Conservation (phyloP, 1,139 yeast genomes). For the Waltiozyma sp. region DNA sequence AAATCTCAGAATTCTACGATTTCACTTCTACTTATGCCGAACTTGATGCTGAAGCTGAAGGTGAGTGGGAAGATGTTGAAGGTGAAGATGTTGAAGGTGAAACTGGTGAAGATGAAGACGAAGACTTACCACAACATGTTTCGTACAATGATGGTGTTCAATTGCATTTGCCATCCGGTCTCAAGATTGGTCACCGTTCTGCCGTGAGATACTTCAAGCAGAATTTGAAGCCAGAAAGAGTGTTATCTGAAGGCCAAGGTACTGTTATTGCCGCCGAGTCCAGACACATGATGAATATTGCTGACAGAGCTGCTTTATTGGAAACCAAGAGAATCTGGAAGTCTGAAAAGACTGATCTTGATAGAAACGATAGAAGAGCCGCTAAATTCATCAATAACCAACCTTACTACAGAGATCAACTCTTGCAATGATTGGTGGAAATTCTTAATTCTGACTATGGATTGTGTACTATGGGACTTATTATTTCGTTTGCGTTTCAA, state of each 20-base stretch:
- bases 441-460: too few relatives aligned
- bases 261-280: conserved; percentile 91
- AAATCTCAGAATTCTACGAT: conserved; percentile 85
- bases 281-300: conserved; percentile 49
- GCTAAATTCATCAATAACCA: conserved; percentile 79
- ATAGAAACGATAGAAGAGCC: conserved; percentile 65
- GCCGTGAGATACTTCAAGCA: conserved; percentile 80
- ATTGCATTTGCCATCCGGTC: conserved; percentile 76
- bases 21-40: conserved; percentile 50
- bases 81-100: conserved; percentile 29
- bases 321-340: conserved; percentile 72
- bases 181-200: conserved; percentile 83
- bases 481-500: too few relatives aligned
- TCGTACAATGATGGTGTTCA: conserved; percentile 63
- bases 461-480: too few relatives aligned
- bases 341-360: conserved; percentile 54
- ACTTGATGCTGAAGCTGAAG: conserved; percentile 26
- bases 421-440: conserved; percentile 51
- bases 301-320: conserved; percentile 43
- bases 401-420: conserved; percentile 83
- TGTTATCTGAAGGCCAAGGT: conserved; percentile 80
- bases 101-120: conserved; percentile 33
- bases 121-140: conserved; percentile 32
- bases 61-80: conserved; percentile 32
- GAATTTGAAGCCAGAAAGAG: conserved; percentile 64